Conservation (phyloP, 2,329 filamentous ascomycete genomes). For the Leptoxyphium fumago region DNA sequence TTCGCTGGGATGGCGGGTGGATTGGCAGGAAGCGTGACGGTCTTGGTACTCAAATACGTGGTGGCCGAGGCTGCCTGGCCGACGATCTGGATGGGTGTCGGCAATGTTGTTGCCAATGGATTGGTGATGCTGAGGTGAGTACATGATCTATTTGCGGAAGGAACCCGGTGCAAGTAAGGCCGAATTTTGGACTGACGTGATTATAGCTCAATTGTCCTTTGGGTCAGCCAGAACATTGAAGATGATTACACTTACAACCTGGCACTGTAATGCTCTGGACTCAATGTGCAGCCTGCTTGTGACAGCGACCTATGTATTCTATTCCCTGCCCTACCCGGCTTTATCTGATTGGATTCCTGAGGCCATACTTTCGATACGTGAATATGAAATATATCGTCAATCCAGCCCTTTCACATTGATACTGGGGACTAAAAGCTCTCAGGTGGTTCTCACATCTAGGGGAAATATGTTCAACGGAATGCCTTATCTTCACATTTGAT, state of each 20-base stretch:
- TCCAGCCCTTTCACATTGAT: too few species aligned
- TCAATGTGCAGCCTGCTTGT: too few species aligned
- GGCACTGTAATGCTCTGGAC: slow-evolving; percentile 33
- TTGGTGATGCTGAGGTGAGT: slow-evolving; percentile 53
- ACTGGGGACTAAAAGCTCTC: too few species aligned
- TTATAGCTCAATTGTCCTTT: slow-evolving; percentile 34
- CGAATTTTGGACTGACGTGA: neutral
- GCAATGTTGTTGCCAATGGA: slow-evolving; percentile 50
- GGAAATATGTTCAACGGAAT: too few species aligned
- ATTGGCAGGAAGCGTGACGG: slow-evolving; percentile 50
- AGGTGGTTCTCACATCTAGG: too few species aligned
- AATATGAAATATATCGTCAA: too few species aligned
- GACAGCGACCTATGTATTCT: too few species aligned
- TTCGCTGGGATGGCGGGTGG: slow-evolving; percentile 56
- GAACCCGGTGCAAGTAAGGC: neutral
- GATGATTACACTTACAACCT: slow-evolving; percentile 59
- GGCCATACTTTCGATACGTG: too few species aligned
- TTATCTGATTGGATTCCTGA: too few species aligned
- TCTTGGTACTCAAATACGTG: slow-evolving; percentile 54
- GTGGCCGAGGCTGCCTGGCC: slow-evolving; percentile 44
- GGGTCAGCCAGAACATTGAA: slow-evolving; percentile 59
- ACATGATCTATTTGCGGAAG: neutral
- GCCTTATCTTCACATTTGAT: too few species aligned
- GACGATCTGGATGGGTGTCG: slow-evolving; percentile 52
- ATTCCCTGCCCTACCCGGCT: too few species aligned